Evolutionary conservation across 441 rosid species (phyloP), one percentile per base, ranked within the genome.

Genomic region (Croton laevigatus): DNA sequence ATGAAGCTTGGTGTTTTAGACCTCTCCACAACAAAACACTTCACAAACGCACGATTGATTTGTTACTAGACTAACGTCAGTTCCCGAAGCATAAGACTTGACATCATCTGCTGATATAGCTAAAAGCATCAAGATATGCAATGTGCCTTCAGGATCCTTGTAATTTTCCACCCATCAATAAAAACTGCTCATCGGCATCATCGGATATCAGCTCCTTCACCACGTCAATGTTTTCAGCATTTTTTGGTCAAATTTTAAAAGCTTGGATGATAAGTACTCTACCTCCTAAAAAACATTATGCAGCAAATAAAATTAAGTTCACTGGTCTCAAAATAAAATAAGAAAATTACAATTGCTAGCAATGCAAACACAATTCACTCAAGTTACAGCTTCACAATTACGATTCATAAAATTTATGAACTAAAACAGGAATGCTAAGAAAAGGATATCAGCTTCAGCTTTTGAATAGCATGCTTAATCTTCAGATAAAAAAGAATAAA

Each of bases 381-480:
- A 32, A 27, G 9, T 27, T 32, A 23, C 19, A 58, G 37, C 60
- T 57, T 23, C 36, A 57, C 10, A n/a, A 3, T 54, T 20, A 3
- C 11, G 17, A 57, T 57, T 11, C 20, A 57, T 11, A 57, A 17
- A 60, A 5, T 9, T 27, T 27, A 27, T 2, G n/a, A 40, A 9
- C 9, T 40, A 40, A 8, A 40, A 7, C 20, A 62, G 10, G n/a
- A 32, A 19, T 60, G 52, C 55, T 17, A 44, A 65, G 8, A 65
- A 36, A 64, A 44, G 66, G 59, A n/a, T 42, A 58, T 58, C 70
- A 20, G 51, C 45, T 62, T 27, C 32, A 27, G 32, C 32, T 27
- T 27, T 62, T 44, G 7, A 58, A 59, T 54, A 62, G 38, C 45
- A 62, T 45, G 36, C 45, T 52, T 63, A 17, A n/a, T 66, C 48